phyloP scores from a whole-genome alignment of 75 land plant species.

The Sequoia sempervirens region DNA sequence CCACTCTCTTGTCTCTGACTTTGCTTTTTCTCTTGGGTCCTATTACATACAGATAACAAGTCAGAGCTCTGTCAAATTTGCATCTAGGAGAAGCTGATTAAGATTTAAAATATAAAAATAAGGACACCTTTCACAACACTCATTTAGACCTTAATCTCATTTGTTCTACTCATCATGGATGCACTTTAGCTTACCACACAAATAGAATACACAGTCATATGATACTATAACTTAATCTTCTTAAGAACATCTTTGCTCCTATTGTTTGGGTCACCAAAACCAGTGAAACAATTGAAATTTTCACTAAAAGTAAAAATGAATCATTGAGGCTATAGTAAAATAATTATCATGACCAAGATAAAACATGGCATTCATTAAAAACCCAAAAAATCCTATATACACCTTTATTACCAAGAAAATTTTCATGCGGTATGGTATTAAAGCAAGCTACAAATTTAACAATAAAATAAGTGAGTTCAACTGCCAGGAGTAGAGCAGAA shows the following conservation, averaged over 20 bases:
- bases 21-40: constrained; percentile 99
- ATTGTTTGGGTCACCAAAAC: background rate
- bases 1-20: constrained; percentile 97
- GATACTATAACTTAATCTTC: background rate
- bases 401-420: background rate
- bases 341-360: background rate
- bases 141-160: background rate
- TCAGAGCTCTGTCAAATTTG: background rate
- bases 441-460: background rate
- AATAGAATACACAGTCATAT: background rate
- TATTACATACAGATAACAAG: constrained; percentile 21
- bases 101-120: background rate
- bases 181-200: background rate
- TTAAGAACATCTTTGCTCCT: background rate
- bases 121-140: background rate
- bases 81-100: background rate
- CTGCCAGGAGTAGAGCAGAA: background rate
- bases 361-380: background rate
- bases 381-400: background rate
- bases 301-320: background rate
- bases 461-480: background rate
- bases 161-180: background rate
- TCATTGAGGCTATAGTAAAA: background rate
- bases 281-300: background rate
- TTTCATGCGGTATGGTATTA: background rate